phyloP scores from a whole-genome alignment of 2,329 filamentous ascomycete genomes.

The Penicillium aurantiogriseum region DNA sequence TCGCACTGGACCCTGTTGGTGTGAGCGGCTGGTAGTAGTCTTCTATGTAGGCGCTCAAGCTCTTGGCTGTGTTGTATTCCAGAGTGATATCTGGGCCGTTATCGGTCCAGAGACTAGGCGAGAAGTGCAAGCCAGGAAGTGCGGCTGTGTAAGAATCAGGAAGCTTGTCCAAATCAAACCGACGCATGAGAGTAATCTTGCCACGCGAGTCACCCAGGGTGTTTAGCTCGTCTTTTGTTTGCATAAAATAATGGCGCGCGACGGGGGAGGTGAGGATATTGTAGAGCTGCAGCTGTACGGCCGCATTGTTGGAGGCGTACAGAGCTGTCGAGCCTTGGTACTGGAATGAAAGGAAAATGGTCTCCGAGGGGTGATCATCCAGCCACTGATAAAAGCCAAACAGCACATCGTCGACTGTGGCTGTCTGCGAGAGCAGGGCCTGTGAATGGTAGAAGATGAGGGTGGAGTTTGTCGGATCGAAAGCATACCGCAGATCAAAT shows the following conservation, averaged over 20 bases:
- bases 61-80: constrained; percentile 41
- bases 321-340: constrained; percentile 41
- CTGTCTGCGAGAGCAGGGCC: constrained; percentile 46
- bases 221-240: constrained; percentile 37
- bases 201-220: constrained; percentile 38
- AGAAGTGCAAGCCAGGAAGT: constrained; percentile 51
- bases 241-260: constrained; percentile 44
- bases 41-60: constrained; percentile 48
- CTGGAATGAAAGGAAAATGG: constrained; percentile 49
- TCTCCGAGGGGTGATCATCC: constrained; percentile 47
- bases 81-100: constrained; percentile 44
- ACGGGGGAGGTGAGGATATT: constrained; percentile 40
- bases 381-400: constrained; percentile 53
- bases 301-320: constrained; percentile 32
- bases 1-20: constrained; percentile 29
- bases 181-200: constrained; percentile 46
- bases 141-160: constrained; percentile 33
- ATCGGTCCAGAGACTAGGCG: constrained; percentile 46
- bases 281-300: constrained; percentile 42
- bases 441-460: constrained; percentile 52
- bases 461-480: constrained; percentile 46
- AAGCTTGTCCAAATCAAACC: constrained; percentile 47
- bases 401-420: constrained; percentile 47
- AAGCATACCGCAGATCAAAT: constrained; percentile 53
- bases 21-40: constrained; percentile 49